phyloP scores from a whole-genome alignment of 805 yeast species.

The Saccharomyces kudriavzevii region DNA sequence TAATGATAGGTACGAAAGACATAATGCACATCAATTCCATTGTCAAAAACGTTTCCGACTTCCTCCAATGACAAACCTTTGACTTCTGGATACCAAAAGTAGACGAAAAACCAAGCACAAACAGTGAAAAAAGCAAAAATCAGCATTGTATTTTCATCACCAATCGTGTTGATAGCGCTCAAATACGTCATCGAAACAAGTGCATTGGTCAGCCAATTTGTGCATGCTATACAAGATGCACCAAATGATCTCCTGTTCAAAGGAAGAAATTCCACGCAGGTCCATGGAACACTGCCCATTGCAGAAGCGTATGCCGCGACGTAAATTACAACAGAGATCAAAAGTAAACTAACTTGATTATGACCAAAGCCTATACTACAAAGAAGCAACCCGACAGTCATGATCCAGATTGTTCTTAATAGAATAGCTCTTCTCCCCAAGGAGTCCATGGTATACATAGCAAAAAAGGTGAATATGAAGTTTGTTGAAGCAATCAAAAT shows the following conservation, averaged over 20 bases:
- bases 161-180: conserved; percentile 25
- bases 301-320: conserved; percentile 39
- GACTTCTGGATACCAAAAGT: conserved; percentile 37
- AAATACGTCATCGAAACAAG: conserved; percentile 33
- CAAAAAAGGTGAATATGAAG: conserved; percentile 46
- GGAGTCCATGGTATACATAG: conserved; percentile 42
- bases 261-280: conserved; percentile 38
- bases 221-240: conserved; percentile 35
- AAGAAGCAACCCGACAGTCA: conserved; percentile 31
- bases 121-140: conserved; percentile 30
- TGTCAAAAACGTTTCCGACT: conserved; percentile 33
- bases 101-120: conserved; percentile 35
- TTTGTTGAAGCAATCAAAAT: conserved; percentile 48
- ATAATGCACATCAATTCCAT: conserved; percentile 35
- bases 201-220: conserved; percentile 37
- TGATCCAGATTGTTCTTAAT: conserved; percentile 35
- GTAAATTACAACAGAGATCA: conserved; percentile 29
- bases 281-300: conserved; percentile 40
- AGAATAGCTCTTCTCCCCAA: conserved; percentile 42
- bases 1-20: conserved; percentile 28
- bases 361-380: conserved; percentile 27
- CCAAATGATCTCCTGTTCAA: conserved; percentile 36
- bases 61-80: conserved; percentile 39
- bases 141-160: conserved; percentile 30
- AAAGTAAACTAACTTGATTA: conserved; percentile 14